Conservation (phyloP, 2,329 filamentous ascomycete species). For the Teratosphaeria zuluensis region DNA sequence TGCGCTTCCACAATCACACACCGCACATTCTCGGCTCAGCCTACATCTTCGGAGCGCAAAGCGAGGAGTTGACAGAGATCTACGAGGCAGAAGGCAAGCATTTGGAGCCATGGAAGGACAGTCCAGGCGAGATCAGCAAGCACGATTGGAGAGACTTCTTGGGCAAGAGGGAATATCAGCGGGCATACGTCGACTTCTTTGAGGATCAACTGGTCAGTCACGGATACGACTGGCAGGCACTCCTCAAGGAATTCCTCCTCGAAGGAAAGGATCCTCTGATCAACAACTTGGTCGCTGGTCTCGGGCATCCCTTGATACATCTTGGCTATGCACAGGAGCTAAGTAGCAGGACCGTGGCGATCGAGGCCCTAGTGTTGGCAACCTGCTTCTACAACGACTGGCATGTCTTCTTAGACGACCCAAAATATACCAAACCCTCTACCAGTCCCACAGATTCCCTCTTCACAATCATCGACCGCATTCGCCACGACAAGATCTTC, state of each 20-base stretch:
- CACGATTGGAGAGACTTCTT: slow-evolving; percentile 82
- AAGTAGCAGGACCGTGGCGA: slow-evolving; percentile 71
- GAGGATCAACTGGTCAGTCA: slow-evolving; percentile 75
- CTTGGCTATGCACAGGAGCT: slow-evolving; percentile 90
- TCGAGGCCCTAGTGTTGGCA: slow-evolving; percentile 72
- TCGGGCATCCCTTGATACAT: slow-evolving; percentile 88
- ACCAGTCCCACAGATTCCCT: slow-evolving; percentile 52
- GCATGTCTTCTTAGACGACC: slow-evolving; percentile 59
- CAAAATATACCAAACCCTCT: slow-evolving; percentile 57
- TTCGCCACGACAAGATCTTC: slow-evolving; percentile 61
- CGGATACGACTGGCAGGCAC: slow-evolving; percentile 73
- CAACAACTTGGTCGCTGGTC: slow-evolving; percentile 67
- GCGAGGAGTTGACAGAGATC: slow-evolving; percentile 63
- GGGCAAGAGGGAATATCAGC: slow-evolving; percentile 64
- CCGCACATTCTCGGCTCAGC: slow-evolving; percentile 75
- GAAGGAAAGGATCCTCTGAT: slow-evolving; percentile 65
- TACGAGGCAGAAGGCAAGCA: slow-evolving; percentile 67
- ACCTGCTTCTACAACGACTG: slow-evolving; percentile 48
- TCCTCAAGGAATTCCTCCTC: slow-evolving; percentile 69
- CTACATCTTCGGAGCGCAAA: slow-evolving; percentile 70
- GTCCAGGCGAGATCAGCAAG: slow-evolving; percentile 71
- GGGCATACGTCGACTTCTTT: slow-evolving; percentile 89
- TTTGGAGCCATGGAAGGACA: slow-evolving; percentile 72
- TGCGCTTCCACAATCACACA: slow-evolving; percentile 72
- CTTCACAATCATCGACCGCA: slow-evolving; percentile 59